phyloP scores from a whole-genome alignment of 2,329 filamentous ascomycete species.

The Huntiella omanensis region DNA sequence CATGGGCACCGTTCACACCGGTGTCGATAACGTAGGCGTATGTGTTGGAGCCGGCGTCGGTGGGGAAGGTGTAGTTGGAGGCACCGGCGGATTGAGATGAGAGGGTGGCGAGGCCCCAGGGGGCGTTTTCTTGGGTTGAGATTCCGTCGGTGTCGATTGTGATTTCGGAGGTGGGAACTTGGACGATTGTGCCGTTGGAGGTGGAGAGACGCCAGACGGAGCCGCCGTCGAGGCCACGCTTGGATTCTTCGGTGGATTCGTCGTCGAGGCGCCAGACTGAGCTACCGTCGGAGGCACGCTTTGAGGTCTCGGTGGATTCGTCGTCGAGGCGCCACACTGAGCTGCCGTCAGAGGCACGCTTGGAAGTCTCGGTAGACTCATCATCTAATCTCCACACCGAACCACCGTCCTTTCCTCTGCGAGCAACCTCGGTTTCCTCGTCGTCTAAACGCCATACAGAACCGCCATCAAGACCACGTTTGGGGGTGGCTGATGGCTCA shows the following conservation, averaged over 20 bases:
- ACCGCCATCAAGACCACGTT: neutral
- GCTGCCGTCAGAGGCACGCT: neutral
- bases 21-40: constrained; percentile 16
- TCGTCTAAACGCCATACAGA: constrained; percentile 1
- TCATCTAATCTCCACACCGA: neutral
- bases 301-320: neutral
- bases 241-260: neutral
- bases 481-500: neutral
- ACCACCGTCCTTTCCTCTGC: neutral
- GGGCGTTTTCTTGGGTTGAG: constrained; percentile 28
- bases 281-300: neutral
- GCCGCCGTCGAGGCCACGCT: constrained; percentile 1
- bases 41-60: constrained; percentile 13
- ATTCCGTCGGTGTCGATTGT: constrained; percentile 28
- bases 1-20: constrained; percentile 14
- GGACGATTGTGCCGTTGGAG: constrained; percentile 2
- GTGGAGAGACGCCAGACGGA: constrained; percentile 5
- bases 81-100: constrained; percentile 16
- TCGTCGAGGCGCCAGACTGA: constrained; percentile 1
- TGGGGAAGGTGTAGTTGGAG: constrained; percentile 13
- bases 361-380: neutral
- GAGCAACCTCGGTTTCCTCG: neutral
- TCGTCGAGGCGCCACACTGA: neutral
- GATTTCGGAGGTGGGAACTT: constrained; percentile 1
- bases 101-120: constrained; percentile 20